Evolutionary conservation across 306 rosid species (phyloP), one percentile per base, ranked within the genome.

Genomic region (Clitoria ternatea): DNA sequence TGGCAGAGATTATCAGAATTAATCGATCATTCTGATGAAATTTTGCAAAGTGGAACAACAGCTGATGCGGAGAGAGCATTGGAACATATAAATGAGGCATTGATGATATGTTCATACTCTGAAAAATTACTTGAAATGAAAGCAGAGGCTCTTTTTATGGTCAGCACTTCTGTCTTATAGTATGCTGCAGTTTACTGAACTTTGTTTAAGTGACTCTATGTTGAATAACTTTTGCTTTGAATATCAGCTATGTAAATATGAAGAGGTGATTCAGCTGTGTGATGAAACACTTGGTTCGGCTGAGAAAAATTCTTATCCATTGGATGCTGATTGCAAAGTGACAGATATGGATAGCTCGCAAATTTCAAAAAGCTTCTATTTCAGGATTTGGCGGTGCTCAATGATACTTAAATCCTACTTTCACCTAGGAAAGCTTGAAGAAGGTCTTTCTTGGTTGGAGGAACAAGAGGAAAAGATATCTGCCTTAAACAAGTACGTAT

Each of bases 361-460:
- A 26, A 13, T 32, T 57, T 30, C 64, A 57, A 57, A 32, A 14
- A 43, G 64, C 64, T 30, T 57, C 40, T 57, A 57, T 57, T 57
- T 57, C 64, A 57, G 64, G 64, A 8, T 57, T 32, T 57, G 64
- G 64, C 40, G 64, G 15, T 15, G 64, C 64, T 57, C 64, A 9
- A 15, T 57, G 42, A 57, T 32, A 43, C 43, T 57, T 15, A 57
- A 57, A 17, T 57, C 64, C 23, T 57, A 57, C 64, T 57, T 57
- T 32, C 64, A 32, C 26, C 64, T 57, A 7, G 64, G 64, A 57
- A 57, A 32, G n/a, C 43, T 57, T 32, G 64, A 57, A 32, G 64
- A 57, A 4, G 26, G 64, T 17, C 64, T 57, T 57, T 30, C 43
- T 57, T 30, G 15, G 3, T n/a, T 57, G 26, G 26, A 57, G 64